Conservation (phyloP, 1,284 basidiomycete species). For the Amylostereum areolatum region DNA sequence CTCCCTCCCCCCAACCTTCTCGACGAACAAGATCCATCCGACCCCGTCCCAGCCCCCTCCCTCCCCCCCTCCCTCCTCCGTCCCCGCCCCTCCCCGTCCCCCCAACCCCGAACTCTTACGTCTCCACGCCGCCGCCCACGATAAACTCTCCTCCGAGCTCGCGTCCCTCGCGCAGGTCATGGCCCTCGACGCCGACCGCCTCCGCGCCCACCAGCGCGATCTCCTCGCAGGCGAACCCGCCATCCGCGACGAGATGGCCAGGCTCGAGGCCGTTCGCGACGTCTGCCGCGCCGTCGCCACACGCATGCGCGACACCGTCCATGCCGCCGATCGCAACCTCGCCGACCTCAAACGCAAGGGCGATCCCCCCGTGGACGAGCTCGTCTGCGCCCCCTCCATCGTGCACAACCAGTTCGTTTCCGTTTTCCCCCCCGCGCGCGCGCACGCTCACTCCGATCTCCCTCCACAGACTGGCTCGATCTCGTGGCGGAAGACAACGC, state of each 20-base stretch:
- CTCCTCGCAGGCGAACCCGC: slow-evolving; percentile 87
- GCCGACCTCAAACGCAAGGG: slow-evolving; percentile 66
- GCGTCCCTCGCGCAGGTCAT: slow-evolving; percentile 62
- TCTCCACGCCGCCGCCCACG: slow-evolving; percentile 78
- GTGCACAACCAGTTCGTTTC: slow-evolving; percentile 88
- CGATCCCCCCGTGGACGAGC: slow-evolving; percentile 85
- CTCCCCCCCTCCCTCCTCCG: slow-evolving; percentile 16
- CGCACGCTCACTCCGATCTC: neutral
- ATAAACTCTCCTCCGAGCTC: slow-evolving; percentile 69
- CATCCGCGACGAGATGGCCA: slow-evolving; percentile 90
- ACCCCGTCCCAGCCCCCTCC: slow-evolving; percentile 15
- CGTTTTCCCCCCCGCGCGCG: slow-evolving; percentile 7
- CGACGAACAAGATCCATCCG: slow-evolving; percentile 25
- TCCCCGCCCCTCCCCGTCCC: slow-evolving; percentile 69
- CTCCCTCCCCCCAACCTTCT: slow-evolving; percentile 26
- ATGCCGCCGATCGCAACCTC: slow-evolving; percentile 62
- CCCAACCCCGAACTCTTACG: slow-evolving; percentile 84
- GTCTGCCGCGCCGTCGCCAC: slow-evolving; percentile 80
- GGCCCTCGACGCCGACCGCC: slow-evolving; percentile 64
- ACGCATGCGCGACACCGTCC: slow-evolving; percentile 59
- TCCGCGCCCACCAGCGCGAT: slow-evolving; percentile 78
- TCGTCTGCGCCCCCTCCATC: slow-evolving; percentile 91
- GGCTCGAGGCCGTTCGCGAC: slow-evolving; percentile 91
- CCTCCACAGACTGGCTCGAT: slow-evolving; percentile 73
- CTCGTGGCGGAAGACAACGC: slow-evolving; percentile 98